Conservation (phyloP, 495 filamentous ascomycete species). For the Hyaloscypha variabilis region DNA sequence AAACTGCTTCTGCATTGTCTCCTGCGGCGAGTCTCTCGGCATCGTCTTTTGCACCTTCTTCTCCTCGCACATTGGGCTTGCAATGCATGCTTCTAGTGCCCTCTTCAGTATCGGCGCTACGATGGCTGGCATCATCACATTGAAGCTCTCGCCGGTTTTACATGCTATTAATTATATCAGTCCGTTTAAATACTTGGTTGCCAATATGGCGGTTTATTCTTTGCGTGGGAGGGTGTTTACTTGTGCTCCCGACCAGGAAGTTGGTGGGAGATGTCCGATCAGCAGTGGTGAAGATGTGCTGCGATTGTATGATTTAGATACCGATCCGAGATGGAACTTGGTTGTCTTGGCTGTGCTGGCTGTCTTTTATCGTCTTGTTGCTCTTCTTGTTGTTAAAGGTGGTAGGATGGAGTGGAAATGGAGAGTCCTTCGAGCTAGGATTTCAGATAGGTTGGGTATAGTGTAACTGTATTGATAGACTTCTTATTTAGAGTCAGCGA, state of each 20-base stretch:
- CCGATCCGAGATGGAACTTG: background rate
- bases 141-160: background rate
- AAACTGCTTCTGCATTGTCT: background rate
- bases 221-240: background rate
- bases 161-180: constrained; percentile 1
- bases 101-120: constrained; percentile 1
- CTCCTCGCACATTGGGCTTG: background rate
- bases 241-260: background rate
- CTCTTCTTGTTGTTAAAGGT: background rate
- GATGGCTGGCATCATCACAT: constrained; percentile 1
- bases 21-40: constrained; percentile 1
- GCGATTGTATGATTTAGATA: background rate
- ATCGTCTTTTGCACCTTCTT: constrained; percentile 6
- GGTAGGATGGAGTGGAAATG: background rate
- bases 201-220: constrained; percentile 1
- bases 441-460: no score
- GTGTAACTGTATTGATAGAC: no score
- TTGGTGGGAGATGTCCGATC: constrained; percentile 1
- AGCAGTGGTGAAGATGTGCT: constrained; percentile 5
- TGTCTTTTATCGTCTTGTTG: background rate
- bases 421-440: background rate
- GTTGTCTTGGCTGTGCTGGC: background rate
- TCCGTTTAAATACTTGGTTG: constrained; percentile 1
- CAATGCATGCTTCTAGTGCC: constrained; percentile 6
- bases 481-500: no score